phyloP scores from a whole-genome alignment of 371 early-diverging fungal genomes.

The Nematocida ironsii region DNA sequence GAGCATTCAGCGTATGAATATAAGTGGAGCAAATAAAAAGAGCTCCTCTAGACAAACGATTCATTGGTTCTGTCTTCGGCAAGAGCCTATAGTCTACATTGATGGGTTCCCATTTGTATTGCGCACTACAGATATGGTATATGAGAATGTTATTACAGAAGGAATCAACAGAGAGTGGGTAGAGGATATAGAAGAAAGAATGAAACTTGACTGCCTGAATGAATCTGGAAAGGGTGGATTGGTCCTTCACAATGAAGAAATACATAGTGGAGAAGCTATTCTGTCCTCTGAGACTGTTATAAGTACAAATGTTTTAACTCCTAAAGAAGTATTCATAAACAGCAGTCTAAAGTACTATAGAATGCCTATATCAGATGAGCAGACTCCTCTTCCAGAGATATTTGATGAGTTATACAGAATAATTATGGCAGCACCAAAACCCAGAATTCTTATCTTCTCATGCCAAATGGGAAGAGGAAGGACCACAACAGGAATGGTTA shows the following conservation, averaged over 20 bases:
- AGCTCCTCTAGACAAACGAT: constrained; percentile 61
- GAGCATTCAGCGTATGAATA: neutral
- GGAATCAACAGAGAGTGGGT: constrained; percentile 74
- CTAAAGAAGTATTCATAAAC: constrained; percentile 52
- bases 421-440: constrained; percentile 69
- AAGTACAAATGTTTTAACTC: constrained; percentile 28
- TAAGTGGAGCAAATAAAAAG: neutral
- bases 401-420: constrained; percentile 73
- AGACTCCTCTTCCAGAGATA: constrained; percentile 76
- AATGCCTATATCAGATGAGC: constrained; percentile 77
- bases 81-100: constrained; percentile 76
- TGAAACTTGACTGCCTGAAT: constrained; percentile 73
- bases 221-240: constrained; percentile 72
- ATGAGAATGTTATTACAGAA: constrained; percentile 74
- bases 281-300: constrained; percentile 5
- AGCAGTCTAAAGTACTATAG: constrained; percentile 72
- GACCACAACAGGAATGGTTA: constrained; percentile 76
- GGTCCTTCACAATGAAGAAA: constrained; percentile 73
- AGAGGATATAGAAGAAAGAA: constrained; percentile 73
- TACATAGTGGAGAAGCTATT: constrained; percentile 73
- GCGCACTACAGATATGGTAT: constrained; percentile 73
- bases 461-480: constrained; percentile 81
- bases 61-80: constrained; percentile 75
- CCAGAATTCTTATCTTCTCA: constrained; percentile 73
- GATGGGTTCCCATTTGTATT: constrained; percentile 76